Percentiles rank a stretch among this genome's conserved stretches.
Conservation (phyloP, 2,329 filamentous ascomycete genomes). For the Diaporthe sp. region DNA sequence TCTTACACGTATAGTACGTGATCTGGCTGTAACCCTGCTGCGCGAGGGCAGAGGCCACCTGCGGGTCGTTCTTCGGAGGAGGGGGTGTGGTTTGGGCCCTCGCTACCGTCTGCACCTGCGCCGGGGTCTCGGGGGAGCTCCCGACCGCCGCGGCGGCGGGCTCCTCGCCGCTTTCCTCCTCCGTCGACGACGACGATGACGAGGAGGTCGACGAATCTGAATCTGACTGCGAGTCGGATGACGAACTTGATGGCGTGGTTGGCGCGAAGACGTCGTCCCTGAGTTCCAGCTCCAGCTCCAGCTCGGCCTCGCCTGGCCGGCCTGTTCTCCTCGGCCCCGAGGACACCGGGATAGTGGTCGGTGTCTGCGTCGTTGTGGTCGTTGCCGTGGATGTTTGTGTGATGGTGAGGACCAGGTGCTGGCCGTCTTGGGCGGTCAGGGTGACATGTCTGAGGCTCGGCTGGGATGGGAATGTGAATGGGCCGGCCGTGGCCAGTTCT, state of each 20-base stretch:
- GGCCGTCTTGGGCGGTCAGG: conserved; percentile 22
- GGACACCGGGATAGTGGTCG: background rate
- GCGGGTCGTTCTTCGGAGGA: conserved; percentile 43
- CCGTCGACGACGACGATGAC: background rate
- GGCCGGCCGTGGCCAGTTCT: conserved; percentile 33
- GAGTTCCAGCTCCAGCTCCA: conserved; percentile 34
- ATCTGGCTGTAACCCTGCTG: conserved; percentile 51
- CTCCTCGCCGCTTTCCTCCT: background rate
- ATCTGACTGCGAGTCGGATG: background rate
- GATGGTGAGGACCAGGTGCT: conserved; percentile 23
- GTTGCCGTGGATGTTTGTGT: conserved; percentile 26
- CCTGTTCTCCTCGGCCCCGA: conserved; percentile 18
- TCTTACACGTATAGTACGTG: conserved; percentile 57
- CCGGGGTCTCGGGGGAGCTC: background rate
- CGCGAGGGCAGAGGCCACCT: conserved; percentile 44
- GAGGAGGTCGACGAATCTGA: conserved; percentile 5
- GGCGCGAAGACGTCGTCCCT: conserved; percentile 34
- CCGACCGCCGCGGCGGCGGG: background rate
- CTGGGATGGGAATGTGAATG: conserved; percentile 37
- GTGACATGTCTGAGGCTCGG: conserved; percentile 26
- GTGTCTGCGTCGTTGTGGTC: conserved; percentile 1
- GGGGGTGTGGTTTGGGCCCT: conserved; percentile 41
- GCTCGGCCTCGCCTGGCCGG: conserved; percentile 18
- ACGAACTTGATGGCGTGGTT: conserved; percentile 1
- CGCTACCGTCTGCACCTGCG: conserved; percentile 1